Evolutionary conservation across 1,284 basidiomycete species (phyloP), one percentile per base, ranked within the genome.

Genomic region (Sanghuangporus sanghuang): DNA sequence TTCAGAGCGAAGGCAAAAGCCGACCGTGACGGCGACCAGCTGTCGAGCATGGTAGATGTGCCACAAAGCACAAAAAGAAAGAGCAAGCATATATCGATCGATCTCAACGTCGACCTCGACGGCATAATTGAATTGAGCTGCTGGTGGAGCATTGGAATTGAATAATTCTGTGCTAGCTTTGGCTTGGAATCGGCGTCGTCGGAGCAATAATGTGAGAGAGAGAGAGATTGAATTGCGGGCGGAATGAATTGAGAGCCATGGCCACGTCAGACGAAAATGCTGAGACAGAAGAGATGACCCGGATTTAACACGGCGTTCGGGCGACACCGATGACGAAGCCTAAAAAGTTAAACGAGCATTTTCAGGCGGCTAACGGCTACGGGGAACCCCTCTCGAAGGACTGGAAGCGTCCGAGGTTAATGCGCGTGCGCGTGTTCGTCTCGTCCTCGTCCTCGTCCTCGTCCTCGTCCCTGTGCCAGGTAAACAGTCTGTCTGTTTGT

Each of bases 281-380:
- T 27, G 18, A 16, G 18, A 27, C 18, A 27, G n/a, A 58, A 44
- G 35, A 14, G 44, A 38, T 16, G 44, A 21, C 59, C 27, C 64
- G 64, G 64, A 64, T 57, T 57, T 64, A 64, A 64, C 64, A 56
- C 64, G 59, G 64, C 32, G 14, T 50, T 56, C 46, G 54, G 53
- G 12, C 36, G n/a, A 53, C 48, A 42, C 54, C 59, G 59, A 55
- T n/a, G 53, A 36, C 46, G 48, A 57, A 61, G 44, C 50, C 56
- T 64, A 64, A 64, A 61, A 61, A 61, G 59, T 61, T 62, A 35
- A 58, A 61, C 55, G 59, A 57, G 8, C 14, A 23, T 32, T 32
- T 32, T 3, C 27, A 32, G 27, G 11, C 54, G 38, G 36, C 44
- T 16, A 46, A 46, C 44, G 44, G 14, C 40, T 23, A 23, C 23